Percentiles rank a stretch among this genome's conserved stretches.
Conservation (phyloP, 2,329 filamentous ascomycete genomes). For the Talaromyces sp. region DNA sequence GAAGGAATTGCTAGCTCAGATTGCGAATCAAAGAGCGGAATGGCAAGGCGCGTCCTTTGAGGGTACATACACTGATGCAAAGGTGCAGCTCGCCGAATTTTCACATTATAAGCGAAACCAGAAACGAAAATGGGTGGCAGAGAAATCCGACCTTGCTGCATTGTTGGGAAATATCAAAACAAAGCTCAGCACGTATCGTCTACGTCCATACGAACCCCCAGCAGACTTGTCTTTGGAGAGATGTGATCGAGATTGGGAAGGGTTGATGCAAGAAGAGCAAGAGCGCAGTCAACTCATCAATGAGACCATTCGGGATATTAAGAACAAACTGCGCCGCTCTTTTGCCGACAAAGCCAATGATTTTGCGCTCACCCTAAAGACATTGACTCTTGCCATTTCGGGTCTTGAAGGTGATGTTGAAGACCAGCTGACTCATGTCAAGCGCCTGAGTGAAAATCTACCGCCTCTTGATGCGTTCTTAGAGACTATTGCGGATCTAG, state of each 20-base stretch:
- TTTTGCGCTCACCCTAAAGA: constrained; percentile 92
- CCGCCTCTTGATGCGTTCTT: constrained; percentile 88
- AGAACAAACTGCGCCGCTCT: constrained; percentile 83
- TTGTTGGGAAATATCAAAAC: constrained; percentile 98
- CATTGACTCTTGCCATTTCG: constrained; percentile 89
- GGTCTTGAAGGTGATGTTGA: constrained; percentile 96
- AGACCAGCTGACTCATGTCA: constrained; percentile 85
- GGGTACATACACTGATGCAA: constrained; percentile 89
- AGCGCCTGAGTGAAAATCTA: constrained; percentile 78
- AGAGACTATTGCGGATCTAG: constrained; percentile 78
- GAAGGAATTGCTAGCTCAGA: constrained; percentile 72
- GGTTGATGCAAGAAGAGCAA: constrained; percentile 78
- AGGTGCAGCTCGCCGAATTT: constrained; percentile 77
- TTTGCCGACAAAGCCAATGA: constrained; percentile 99
- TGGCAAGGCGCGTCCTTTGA: constrained; percentile 83
- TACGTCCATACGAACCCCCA: constrained; percentile 88
- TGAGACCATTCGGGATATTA: constrained; percentile 97
- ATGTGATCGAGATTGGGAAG: constrained; percentile 77
- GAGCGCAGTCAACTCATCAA: constrained; percentile 90
- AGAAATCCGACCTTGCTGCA: constrained; percentile 93
- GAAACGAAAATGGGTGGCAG: constrained; percentile 94
- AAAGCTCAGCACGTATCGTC: constrained; percentile 89
- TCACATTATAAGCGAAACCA: constrained; percentile 83
- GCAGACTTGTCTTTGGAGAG: constrained; percentile 75
- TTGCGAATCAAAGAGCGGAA: constrained; percentile 66